Evolutionary conservation across 805 yeast species (phyloP).

Genomic region (Groenewaldozyma salmanticensis): DNA sequence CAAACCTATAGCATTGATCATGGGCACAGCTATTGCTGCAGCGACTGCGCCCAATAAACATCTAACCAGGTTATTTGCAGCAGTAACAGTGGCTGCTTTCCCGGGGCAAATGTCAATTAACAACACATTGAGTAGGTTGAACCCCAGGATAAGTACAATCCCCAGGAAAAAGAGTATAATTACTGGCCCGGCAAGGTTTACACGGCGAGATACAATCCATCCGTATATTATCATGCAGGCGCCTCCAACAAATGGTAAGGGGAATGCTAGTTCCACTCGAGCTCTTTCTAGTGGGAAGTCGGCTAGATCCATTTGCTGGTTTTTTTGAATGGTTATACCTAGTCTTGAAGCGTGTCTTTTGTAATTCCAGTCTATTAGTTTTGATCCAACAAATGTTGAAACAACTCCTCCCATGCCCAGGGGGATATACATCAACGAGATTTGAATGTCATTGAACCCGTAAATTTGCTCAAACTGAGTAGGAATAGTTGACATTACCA

Average conservation of each 20-base stretch:
- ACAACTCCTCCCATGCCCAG: conserved; percentile 56
- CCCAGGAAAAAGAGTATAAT: conserved; percentile 51
- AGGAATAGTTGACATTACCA: conserved; percentile 42
- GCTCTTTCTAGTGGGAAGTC: conserved; percentile 46
- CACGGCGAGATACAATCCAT: conserved; percentile 52
- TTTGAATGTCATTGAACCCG: conserved; percentile 39
- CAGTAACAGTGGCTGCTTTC: conserved; percentile 62
- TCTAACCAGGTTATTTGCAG: conserved; percentile 61
- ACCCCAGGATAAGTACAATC: conserved; percentile 39
- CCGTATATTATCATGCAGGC: conserved; percentile 47
- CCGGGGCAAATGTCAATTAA: conserved; percentile 69
- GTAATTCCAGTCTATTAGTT: conserved; percentile 45
- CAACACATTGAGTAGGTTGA: conserved; percentile 34
- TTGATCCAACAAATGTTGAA: conserved; percentile 53
- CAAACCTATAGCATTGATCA: conserved; percentile 46
- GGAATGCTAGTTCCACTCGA: conserved; percentile 38
- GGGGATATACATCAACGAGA: conserved; percentile 67
- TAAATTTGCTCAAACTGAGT: conserved; percentile 37
- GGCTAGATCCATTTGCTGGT: conserved; percentile 10
- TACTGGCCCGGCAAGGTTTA: conserved; percentile 44
- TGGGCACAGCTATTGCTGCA: conserved; percentile 52
- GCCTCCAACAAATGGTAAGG: conserved; percentile 34
- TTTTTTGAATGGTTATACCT: conserved; percentile 11
- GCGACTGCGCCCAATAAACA: conserved; percentile 66
- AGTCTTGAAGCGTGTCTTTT: conserved; percentile 15